phyloP scores from a whole-genome alignment of 2,329 filamentous ascomycete species.

The Fusarium nisikadoi region DNA sequence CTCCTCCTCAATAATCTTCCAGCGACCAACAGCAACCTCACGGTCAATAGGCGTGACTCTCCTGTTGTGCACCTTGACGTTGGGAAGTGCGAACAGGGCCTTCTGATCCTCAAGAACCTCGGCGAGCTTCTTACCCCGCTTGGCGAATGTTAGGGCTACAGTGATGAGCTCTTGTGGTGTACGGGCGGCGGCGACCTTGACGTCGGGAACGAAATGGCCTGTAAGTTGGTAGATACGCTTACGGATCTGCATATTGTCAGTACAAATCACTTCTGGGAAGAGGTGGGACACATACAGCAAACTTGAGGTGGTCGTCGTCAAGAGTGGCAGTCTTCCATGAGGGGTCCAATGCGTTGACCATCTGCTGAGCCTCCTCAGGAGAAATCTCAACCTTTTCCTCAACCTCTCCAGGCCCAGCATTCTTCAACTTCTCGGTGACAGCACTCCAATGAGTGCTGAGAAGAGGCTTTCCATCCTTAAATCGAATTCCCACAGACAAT shows the following conservation, averaged over 20 bases:
- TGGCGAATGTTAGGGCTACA: slow-evolving; percentile 63
- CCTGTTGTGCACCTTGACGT: slow-evolving; percentile 74
- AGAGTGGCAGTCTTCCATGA: slow-evolving; percentile 70
- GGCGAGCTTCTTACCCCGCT: slow-evolving; percentile 70
- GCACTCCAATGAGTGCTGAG: slow-evolving; percentile 52
- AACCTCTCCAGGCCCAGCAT: slow-evolving; percentile 41
- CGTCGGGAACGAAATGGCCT: slow-evolving; percentile 79
- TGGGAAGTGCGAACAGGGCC: slow-evolving; percentile 65
- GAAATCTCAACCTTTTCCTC: slow-evolving; percentile 44
- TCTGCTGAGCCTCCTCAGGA: slow-evolving; percentile 54
- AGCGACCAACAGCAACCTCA: slow-evolving; percentile 77
- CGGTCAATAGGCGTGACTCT: slow-evolving; percentile 77
- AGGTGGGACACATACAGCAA: slow-evolving; percentile 69
- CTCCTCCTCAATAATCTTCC: slow-evolving; percentile 82
- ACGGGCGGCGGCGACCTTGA: slow-evolving; percentile 66
- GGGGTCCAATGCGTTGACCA: slow-evolving; percentile 59
- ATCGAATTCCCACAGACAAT: slow-evolving; percentile 52
- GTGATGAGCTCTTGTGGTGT: slow-evolving; percentile 66
- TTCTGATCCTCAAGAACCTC: slow-evolving; percentile 63
- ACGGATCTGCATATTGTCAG: slow-evolving; percentile 68
- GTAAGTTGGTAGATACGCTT: slow-evolving; percentile 86
- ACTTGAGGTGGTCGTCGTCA: slow-evolving; percentile 69
- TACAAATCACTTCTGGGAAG: background rate
- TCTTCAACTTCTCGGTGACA: slow-evolving; percentile 49
- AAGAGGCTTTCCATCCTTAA: slow-evolving; percentile 54